phyloP scores from a whole-genome alignment of 352 stramenopile species.

The Elongisporangium anandrum region DNA sequence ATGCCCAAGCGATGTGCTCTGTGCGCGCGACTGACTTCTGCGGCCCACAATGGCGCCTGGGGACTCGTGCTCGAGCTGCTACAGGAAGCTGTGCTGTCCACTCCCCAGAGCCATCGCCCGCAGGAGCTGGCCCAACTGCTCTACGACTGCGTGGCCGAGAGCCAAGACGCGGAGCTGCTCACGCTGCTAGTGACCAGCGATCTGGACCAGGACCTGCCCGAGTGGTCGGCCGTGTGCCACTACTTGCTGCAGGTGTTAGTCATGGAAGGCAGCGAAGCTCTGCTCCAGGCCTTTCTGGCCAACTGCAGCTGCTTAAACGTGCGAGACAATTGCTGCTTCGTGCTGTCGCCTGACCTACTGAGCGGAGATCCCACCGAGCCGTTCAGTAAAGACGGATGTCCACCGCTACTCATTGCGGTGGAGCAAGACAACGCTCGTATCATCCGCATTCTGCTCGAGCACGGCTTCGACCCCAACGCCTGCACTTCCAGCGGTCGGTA shows the following conservation, averaged over 20 bases:
- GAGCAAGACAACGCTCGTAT: not conserved
- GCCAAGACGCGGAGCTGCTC: not conserved
- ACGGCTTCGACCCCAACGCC: not conserved
- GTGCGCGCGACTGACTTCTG: not conserved
- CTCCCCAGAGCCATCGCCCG: not conserved
- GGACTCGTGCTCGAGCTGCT: not conserved
- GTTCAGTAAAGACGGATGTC: not conserved
- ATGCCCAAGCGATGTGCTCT: not conserved
- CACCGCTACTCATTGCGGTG: not conserved
- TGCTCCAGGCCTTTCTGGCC: not conserved
- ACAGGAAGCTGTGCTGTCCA: not conserved
- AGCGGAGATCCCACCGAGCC: not conserved
- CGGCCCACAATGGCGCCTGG: not conserved
- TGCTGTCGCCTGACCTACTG: not conserved
- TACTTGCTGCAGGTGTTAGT: not conserved
- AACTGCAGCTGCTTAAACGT: not conserved
- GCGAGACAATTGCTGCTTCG: not conserved
- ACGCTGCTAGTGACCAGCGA: not conserved
- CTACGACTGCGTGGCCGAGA: not conserved
- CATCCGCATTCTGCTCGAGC: not conserved
- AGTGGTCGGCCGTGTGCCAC: not conserved
- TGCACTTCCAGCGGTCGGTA: not conserved
- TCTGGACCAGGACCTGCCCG: not conserved
- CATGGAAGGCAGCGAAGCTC: not conserved
- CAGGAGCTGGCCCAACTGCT: not conserved